Base-by-base conservation (phyloP, 306 rosid species). In the Rubus parviflorus region DNA sequence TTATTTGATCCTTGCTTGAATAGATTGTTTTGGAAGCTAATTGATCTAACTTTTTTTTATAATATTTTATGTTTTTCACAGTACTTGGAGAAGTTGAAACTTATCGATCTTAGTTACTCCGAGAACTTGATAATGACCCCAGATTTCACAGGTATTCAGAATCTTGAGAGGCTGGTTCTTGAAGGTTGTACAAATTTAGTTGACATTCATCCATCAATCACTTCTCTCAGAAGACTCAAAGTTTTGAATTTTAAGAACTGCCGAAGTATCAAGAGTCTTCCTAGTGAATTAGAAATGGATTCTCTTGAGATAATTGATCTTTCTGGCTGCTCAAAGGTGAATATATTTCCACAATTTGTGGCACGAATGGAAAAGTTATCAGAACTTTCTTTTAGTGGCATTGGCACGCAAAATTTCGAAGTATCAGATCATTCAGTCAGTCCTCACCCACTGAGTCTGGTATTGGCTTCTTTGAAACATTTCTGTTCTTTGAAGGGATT, bases 131-230 rank as follows among this genome's bases (percentile, higher is more conserved):
- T 5, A 57, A 9, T 0, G 63, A 20, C 63, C 63, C 63, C 37
- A 57, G 63, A 57, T 22, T 57, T 57, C 63, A 20, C 30, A 57
- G 63, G 63, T 22, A 57, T 22, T 9, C 63, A 13, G 10, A 57
- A 57, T 4, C 63, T 57, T 22, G 63, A 57, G 63, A 57, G 63
- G 63, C 63, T 57, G 63, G 15, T 57, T 57, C 37, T 57, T 20
- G 63, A 57, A 22, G 63, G 63, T 22, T 57, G 63, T 9, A 20
- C 37, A 9, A 57, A 22, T 57, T 57, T 57, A 4, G 64, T 57
- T 57, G 7, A 22, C 64, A 57, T 57, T 57, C 37, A 57, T 57
- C 64, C 38, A 20, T 57, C 37, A 57, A 57, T 57, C 14, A 10
- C 3, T 20, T 22, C 37, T 57, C 64, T 57, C 37, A 23, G 37